phyloP scores from a whole-genome alignment of 169 alveolate genomes.

The Cryptosporidium tyzzeri region DNA sequence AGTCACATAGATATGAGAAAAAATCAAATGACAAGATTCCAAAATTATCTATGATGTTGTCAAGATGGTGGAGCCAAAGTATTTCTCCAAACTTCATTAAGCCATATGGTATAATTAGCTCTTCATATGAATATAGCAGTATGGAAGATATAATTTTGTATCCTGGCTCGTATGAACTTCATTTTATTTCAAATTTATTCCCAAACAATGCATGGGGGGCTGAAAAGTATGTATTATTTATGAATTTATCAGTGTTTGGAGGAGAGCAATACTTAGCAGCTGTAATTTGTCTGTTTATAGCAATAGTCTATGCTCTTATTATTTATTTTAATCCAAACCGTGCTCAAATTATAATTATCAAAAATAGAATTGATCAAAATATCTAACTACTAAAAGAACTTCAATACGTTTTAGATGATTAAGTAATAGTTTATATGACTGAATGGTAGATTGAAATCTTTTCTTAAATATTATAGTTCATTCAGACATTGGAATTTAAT shows the following conservation, averaged over 20 bases:
- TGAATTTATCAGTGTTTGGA: constrained; percentile 62
- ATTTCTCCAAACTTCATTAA: constrained; percentile 68
- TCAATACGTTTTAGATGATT: no score
- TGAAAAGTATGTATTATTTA: constrained; percentile 50
- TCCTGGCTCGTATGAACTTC: constrained; percentile 63
- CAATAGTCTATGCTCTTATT: constrained; percentile 28
- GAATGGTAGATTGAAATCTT: background rate
- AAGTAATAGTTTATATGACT: background rate
- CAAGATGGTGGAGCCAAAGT: constrained; percentile 73
- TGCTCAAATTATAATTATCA: constrained; percentile 50
- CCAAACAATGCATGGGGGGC: constrained; percentile 74
- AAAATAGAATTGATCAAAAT: constrained; percentile 42
- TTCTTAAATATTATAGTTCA: background rate
- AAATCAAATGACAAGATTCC: constrained; percentile 36
- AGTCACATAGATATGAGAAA: background rate
- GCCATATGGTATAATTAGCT: constrained; percentile 56
- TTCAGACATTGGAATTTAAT: background rate
- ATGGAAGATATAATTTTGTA: constrained; percentile 29
- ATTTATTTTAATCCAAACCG: constrained; percentile 65
- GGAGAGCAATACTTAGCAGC: constrained; percentile 71
- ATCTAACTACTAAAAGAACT: background rate
- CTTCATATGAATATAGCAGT: constrained; percentile 44
- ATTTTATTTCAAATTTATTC: constrained; percentile 49
- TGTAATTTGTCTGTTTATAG: constrained; percentile 34
- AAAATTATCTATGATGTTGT: constrained; percentile 26